Base-by-base conservation (phyloP, 257 asterid species). In the Salvia miltiorrhiza region DNA sequence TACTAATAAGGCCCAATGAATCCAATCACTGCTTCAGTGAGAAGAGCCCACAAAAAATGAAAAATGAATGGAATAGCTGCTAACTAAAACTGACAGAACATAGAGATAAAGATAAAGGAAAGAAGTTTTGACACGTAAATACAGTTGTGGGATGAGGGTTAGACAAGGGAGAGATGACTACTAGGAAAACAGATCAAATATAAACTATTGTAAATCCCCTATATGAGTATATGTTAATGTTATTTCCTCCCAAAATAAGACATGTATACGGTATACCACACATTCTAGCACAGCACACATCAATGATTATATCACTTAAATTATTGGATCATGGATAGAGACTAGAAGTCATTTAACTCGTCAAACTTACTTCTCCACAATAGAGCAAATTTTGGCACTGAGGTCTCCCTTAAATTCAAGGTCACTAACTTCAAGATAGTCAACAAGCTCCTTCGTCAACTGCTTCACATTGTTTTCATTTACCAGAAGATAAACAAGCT, bases 381-480 rank as follows among this genome's bases (percentile, higher is more conserved):
- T 89, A 68, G 94, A 89, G 79, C 98, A 92, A 77, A 92, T 84
- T 84, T 87, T 92, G 63, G 88, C 87, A 54, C 92, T 83, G 57
- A 92, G 96, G 71, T 92, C 96, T 80, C 84, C 95, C 79, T 84
- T 87, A 76, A 92, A 92, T 70, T 92, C 98, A 2, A 77, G 78
- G 37, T 92, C 98, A 81, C 96, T 86, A 30, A 88, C 81, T 87
- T 86, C 94, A 71, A 92, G 89, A 73, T 89, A 89, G 61, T 92
- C 98, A 73, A 87, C 75, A 61, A 92, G 87, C 74, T 92, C 98
- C 79, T 87, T 89, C 17, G 92, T 84, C 92, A 92, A 76, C 75
- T 93, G 77, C 82, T 83, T 85, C 78, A 88, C 96, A 58, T 92
- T 92, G 85, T 76, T 86, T 84, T 89, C 95, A 69, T 92, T 92